Percentiles rank a stretch among this genome's conserved stretches.
phyloP scores from a whole-genome alignment of 495 filamentous ascomycete species.

The Daldinia bambusicola region DNA sequence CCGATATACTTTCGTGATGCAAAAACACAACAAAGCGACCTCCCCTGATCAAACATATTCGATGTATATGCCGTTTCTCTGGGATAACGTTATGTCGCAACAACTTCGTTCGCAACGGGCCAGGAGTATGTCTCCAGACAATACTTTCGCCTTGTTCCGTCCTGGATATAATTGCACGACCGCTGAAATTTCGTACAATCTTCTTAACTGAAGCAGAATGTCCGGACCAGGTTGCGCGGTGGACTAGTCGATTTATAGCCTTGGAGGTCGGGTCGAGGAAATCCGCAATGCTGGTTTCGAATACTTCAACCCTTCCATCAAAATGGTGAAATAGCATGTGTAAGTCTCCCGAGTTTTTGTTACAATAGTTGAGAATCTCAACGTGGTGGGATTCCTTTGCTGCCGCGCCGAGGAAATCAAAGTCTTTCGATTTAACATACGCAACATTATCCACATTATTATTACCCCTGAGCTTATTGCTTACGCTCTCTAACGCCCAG shows the following conservation, averaged over 20 bases:
- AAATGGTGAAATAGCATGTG: conserved; percentile 87
- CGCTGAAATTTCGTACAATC: conserved; percentile 83
- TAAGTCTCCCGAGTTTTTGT: conserved; percentile 67
- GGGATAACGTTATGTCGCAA: conserved; percentile 75
- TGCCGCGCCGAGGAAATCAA: conserved; percentile 67
- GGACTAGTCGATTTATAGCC: conserved; percentile 63
- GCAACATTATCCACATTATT: conserved; percentile 88
- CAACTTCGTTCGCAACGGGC: conserved; percentile 62
- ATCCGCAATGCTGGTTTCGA: conserved; percentile 78
- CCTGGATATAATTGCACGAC: conserved; percentile 81
- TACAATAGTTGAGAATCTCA: conserved; percentile 78
- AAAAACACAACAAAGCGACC: conserved; percentile 84
- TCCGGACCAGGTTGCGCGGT: conserved; percentile 78
- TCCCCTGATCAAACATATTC: conserved; percentile 78
- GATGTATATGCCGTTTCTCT: conserved; percentile 79
- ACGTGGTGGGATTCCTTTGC: conserved; percentile 57
- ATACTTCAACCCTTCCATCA: conserved; percentile 84
- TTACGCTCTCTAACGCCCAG: conserved; percentile 92
- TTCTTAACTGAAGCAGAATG: conserved; percentile 84
- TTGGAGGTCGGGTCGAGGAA: conserved; percentile 83
- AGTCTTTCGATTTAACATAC: conserved; percentile 71
- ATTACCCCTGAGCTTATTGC: conserved; percentile 73
- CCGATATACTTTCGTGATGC: conserved; percentile 75
- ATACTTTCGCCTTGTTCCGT: conserved; percentile 82
- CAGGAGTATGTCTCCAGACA: conserved; percentile 77